Percentiles rank a stretch among this genome's conserved stretches.
Conservation (phyloP, 768 basidiomycete genomes). For the Cyclocybe cylindracea region DNA sequence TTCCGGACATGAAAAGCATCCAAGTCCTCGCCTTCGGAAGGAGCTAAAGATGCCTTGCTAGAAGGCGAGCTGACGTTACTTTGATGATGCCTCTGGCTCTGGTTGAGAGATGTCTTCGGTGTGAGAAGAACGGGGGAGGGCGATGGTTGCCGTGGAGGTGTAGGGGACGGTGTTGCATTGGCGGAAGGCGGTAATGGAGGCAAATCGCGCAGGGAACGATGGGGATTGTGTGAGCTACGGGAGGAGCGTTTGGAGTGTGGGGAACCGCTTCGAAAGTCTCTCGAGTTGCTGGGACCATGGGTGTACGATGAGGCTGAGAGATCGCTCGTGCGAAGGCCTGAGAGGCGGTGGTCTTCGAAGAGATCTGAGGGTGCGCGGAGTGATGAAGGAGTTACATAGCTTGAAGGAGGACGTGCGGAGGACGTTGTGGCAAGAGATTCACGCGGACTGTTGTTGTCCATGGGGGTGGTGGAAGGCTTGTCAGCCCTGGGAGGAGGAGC, state of each 20-base stretch:
- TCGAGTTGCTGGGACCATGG: slow-evolving; percentile 24
- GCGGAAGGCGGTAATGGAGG: slow-evolving; percentile 37
- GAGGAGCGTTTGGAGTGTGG: slow-evolving; percentile 34
- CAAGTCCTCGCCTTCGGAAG: slow-evolving; percentile 77
- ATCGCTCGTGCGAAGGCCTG: slow-evolving; percentile 31
- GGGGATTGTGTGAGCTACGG: slow-evolving; percentile 24
- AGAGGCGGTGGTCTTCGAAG: slow-evolving; percentile 32
- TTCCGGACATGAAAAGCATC: slow-evolving; percentile 83
- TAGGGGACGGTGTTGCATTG: slow-evolving; percentile 30
- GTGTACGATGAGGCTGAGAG: slow-evolving; percentile 32
- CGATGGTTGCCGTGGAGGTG: slow-evolving; percentile 24
- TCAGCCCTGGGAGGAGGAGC: slow-evolving; percentile 13
- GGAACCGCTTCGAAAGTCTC: slow-evolving; percentile 26
- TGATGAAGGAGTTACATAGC: slow-evolving; percentile 31
- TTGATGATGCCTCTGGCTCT: slow-evolving; percentile 16
- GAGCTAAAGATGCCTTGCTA: slow-evolving; percentile 53
- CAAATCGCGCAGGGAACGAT: slow-evolving; percentile 24
- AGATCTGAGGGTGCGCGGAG: slow-evolving; percentile 30
- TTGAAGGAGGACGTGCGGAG: slow-evolving; percentile 30
- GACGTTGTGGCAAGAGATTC: slow-evolving; percentile 24
- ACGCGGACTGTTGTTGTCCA: slow-evolving; percentile 20
- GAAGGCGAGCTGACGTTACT: slow-evolving; percentile 21
- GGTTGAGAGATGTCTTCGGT: slow-evolving; percentile 26
- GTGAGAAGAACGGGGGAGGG: slow-evolving; percentile 22
- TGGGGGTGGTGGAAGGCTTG: slow-evolving; percentile 10